These are phyloP conservation scores for Phytomonas francai DNA, from an alignment of 208 protist species.

Conservation along the genomic window DNA sequence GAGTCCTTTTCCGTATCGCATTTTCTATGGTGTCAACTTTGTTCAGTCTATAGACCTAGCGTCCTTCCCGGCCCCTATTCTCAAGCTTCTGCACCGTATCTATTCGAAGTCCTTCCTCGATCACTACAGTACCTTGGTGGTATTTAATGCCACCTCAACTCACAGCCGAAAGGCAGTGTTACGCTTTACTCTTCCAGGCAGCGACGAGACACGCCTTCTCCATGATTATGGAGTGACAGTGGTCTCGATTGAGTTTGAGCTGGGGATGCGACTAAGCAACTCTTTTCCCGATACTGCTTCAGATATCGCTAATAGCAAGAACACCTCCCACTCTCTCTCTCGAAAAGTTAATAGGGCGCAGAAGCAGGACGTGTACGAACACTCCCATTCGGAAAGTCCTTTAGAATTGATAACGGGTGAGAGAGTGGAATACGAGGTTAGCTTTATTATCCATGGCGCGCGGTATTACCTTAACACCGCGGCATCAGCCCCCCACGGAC, in stretches of 20 bases:
- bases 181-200: conserved; percentile 59
- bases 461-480: conserved; percentile 2
- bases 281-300: too few relatives aligned
- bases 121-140: conserved; percentile 14
- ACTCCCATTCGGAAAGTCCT: too few relatives aligned
- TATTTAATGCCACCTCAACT: conserved; percentile 11
- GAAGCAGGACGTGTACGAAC: background rate
- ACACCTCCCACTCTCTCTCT: too few relatives aligned
- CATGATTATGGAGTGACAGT: conserved; percentile 32
- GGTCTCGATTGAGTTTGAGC: conserved; percentile 61
- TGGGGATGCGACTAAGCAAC: conserved; percentile 12
- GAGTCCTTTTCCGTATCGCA: conserved; percentile 33
- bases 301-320: too few relatives aligned
- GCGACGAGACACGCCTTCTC: conserved; percentile 12
- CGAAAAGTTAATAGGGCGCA: background rate
- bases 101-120: conserved; percentile 34
- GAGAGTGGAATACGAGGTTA: conserved; percentile 6
- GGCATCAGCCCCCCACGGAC: too few relatives aligned
- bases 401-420: too few relatives aligned
- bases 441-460: conserved; percentile 19
- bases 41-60: conserved; percentile 36
- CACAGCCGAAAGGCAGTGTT: conserved; percentile 21
- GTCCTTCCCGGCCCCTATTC: conserved; percentile 42
- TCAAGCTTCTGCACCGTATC: conserved; percentile 38
- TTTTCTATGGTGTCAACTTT: conserved; percentile 74